Base-by-base conservation (phyloP, 75 land plant species). In the Picea glauca region DNA sequence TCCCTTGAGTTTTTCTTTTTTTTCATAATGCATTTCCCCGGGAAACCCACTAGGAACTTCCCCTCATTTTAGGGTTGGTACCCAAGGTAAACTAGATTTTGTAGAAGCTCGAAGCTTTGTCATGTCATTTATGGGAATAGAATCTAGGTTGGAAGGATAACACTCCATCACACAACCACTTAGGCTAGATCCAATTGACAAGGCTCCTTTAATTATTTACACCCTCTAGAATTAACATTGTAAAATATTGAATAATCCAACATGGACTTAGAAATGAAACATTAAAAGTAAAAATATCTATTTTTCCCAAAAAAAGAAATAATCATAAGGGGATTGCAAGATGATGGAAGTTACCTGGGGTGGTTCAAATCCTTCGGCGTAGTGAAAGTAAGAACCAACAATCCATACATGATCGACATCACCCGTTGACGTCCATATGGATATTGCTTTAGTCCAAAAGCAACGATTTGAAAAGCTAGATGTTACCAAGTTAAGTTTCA, bases 391-490 rank as follows among this genome's bases (percentile, higher is more conserved):
- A 13, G 96, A 78, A 3, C 99, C 98, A 61, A 97, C 98, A 61
- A 97, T 97, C 88, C 86, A 84, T 58, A 81, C 90, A 86, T 97
- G 98, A 79, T 97, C 98, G 30, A 85, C 81, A 79, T 97, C 99
- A 30, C 98, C 92, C 3, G 99, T 97, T 61, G 96, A 91, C 58
- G 99, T 97, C 99, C 99, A 97, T 72, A 97, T 91, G 30, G 99
- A 94, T 64, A 93, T 90, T n/a, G 99, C 99, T 75, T 97, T 97
- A 58, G 99, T 97, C 84, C 84, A 95, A 81, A 97, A 97, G 79
- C 95, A 95, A 17, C 99, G 91, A 78, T 95, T 97, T 35, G 98
- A 97, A 73, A 97, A 97, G 83, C 98, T 96, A 50, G 56, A 50
- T 50, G 12, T 50, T 50, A 50, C 56, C 56, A 50, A 50, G 56